Percentiles rank a stretch among this genome's conserved stretches.
phyloP scores from a whole-genome alignment of 176 grass and related monocot genomes.

The Ensete glaucum region DNA sequence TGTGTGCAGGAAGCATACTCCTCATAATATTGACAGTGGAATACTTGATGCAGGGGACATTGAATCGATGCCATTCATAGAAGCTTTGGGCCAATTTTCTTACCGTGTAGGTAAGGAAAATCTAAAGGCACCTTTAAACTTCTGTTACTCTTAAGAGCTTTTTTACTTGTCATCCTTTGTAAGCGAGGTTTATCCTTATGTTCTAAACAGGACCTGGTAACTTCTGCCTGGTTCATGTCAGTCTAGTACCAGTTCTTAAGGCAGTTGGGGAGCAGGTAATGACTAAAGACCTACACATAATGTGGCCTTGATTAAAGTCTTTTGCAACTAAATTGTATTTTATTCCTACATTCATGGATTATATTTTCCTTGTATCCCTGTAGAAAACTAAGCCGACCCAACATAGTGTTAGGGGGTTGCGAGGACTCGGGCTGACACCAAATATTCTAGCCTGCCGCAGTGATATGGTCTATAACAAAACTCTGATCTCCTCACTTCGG shows the following conservation, averaged over 20 bases:
- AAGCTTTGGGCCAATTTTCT: conserved; percentile 46
- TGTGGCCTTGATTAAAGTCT: neutral
- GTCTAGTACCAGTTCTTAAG: conserved; percentile 39
- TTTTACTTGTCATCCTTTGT: neutral
- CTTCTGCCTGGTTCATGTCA: conserved; percentile 43
- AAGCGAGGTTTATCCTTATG: neutral
- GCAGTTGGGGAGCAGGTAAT: conserved; percentile 44
- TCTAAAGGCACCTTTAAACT: neutral
- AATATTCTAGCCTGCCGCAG: conserved; percentile 87
- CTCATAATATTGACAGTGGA: neutral
- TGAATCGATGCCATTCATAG: conserved; percentile 44
- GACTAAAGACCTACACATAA: neutral
- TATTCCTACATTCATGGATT: neutral
- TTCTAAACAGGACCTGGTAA: conserved; percentile 26
- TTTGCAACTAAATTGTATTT: neutral
- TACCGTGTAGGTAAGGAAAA: conserved; percentile 36
- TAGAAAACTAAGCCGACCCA: conserved; percentile 99
- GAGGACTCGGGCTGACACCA: conserved; percentile 86
- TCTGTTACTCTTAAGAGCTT: no score
- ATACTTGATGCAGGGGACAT: conserved; percentile 33
- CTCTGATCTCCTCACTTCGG: conserved; percentile 8
- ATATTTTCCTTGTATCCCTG: conserved; percentile 18
- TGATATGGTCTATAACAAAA: conserved; percentile 43
- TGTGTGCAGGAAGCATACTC: neutral
- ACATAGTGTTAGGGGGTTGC: conserved; percentile 75